Evolutionary conservation across 1,284 basidiomycete species (phyloP).

Genomic region (Termitomyces sp.): DNA sequence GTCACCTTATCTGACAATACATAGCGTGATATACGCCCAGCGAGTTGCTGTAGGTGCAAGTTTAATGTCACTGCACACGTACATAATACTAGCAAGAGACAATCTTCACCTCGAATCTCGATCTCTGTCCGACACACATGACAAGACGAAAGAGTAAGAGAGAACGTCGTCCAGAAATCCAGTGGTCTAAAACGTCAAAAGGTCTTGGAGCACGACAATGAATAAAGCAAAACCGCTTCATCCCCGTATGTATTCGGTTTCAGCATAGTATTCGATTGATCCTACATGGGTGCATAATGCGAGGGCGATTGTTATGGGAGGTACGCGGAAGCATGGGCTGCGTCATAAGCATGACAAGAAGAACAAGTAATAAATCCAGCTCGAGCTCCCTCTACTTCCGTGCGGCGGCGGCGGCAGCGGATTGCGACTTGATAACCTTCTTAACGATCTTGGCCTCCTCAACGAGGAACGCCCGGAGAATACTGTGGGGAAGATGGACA

Average conservation of each 20-base stretch:
- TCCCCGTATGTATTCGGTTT: conserved; percentile 17
- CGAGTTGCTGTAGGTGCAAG: no score
- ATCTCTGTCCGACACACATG: no score
- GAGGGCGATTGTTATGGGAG: background rate
- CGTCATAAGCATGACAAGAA: conserved; percentile 10
- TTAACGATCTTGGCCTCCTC: conserved; percentile 99
- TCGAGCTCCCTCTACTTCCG: conserved; percentile 32
- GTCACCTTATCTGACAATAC: no score
- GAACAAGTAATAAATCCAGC: conserved; percentile 6
- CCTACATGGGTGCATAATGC: conserved; percentile 17
- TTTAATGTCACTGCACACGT: no score
- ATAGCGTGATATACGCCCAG: no score
- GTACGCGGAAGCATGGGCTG: conserved; percentile 10
- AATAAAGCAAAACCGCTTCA: conserved; percentile 16
- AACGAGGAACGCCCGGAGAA: conserved; percentile 97
- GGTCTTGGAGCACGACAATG: background rate
- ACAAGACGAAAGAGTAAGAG: no score
- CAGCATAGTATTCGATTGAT: conserved; percentile 10
- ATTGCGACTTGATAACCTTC: conserved; percentile 91
- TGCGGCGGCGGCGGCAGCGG: conserved; percentile 24
- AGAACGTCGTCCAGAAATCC: background rate
- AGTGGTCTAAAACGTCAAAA: background rate
- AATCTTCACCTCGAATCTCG: no score
- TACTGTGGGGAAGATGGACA: conserved; percentile 44
- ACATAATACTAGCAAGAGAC: no score